Conservation (phyloP, 192 early-diverging fungal genomes). For the Powellomyces hirtus region DNA sequence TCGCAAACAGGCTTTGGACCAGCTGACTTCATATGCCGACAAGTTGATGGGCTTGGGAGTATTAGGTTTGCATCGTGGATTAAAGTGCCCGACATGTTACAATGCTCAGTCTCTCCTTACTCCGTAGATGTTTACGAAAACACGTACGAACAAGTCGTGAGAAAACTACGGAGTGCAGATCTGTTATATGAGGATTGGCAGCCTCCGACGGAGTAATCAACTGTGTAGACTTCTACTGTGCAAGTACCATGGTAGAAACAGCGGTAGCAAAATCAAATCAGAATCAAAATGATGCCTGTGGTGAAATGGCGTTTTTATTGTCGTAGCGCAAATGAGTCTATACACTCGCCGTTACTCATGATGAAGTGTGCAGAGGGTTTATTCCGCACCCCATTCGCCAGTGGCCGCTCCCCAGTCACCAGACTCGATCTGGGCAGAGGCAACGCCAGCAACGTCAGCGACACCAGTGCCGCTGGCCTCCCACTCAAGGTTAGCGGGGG, state of each 20-base stretch:
- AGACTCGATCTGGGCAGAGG: slow-evolving; percentile 25
- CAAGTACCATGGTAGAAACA: no score
- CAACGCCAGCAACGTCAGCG: slow-evolving; percentile 36
- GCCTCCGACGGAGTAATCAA: slow-evolving; percentile 9
- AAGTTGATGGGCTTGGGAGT: slow-evolving; percentile 40
- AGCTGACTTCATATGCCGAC: slow-evolving; percentile 43
- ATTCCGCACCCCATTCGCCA: slow-evolving; percentile 29
- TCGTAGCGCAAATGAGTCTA: no score
- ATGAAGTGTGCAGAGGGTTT: background rate
- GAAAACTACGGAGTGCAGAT: slow-evolving; percentile 37
- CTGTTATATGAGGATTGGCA: slow-evolving; percentile 38
- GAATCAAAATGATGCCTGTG: no score
- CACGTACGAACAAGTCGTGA: slow-evolving; percentile 48
- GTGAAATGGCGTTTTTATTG: no score
- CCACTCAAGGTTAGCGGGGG: slow-evolving; percentile 17
- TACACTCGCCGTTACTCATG: no score
- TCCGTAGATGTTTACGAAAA: slow-evolving; percentile 44
- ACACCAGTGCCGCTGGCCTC: slow-evolving; percentile 31
- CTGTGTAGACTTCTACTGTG: no score
- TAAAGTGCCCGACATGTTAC: background rate
- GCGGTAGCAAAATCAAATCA: no score
- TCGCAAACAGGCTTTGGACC: slow-evolving; percentile 29
- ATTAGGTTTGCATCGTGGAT: slow-evolving; percentile 27
- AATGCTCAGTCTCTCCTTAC: background rate
- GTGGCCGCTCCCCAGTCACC: slow-evolving; percentile 65